phyloP scores from a whole-genome alignment of 306 rosid genomes.

The Luffa aegyptiaca region DNA sequence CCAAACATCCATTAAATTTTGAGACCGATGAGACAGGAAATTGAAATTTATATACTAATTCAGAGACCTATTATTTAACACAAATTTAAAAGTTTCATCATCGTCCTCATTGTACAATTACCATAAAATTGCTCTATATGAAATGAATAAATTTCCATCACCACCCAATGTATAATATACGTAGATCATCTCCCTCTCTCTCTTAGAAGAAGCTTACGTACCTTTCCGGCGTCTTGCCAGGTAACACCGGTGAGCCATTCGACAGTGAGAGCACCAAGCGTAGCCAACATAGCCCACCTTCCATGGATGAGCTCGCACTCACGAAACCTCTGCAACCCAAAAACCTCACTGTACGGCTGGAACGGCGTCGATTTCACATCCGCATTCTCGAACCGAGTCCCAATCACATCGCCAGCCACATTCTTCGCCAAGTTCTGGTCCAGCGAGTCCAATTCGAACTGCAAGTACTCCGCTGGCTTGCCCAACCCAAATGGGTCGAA shows the following conservation, averaged over 20 bases:
- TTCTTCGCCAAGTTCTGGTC: constrained; percentile 85
- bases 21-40: no score
- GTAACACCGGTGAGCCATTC: constrained; percentile 62
- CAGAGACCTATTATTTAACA: no score
- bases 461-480: constrained; percentile 80
- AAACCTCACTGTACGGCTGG: constrained; percentile 83
- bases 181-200: no score
- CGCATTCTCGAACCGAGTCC: constrained; percentile 43
- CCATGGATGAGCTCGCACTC: constrained; percentile 97
- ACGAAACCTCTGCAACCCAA: constrained; percentile 82
- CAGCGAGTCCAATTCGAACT: constrained; percentile 64
- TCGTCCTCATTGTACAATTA: no score
- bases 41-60: no score
- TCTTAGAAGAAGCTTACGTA: no score
- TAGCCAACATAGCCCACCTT: constrained; percentile 96
- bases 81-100: no score
- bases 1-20: no score
- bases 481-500: constrained; percentile 86
- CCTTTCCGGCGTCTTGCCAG: constrained; percentile 98
- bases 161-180: no score
- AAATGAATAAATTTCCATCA: no score
- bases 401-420: constrained; percentile 53
- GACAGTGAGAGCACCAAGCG: constrained; percentile 81
- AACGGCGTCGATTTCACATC: constrained; percentile 86
- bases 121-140: no score